Conservation (phyloP, 495 filamentous ascomycete species). For the Neurospora sp. region DNA sequence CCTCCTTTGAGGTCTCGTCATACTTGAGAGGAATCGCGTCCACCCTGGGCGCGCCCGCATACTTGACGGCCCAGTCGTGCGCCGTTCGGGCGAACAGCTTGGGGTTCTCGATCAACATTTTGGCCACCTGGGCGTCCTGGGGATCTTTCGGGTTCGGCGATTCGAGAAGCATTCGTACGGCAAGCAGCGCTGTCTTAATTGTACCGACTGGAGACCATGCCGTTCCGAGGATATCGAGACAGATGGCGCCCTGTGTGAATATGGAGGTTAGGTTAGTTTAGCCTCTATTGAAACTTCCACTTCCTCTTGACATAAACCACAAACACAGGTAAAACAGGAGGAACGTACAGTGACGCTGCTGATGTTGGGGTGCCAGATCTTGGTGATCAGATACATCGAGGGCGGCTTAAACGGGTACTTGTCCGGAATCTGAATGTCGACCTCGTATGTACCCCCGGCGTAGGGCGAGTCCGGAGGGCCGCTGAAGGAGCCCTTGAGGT, state of each 20-base stretch:
- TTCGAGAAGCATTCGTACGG: slow-evolving; percentile 84
- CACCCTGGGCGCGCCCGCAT: slow-evolving; percentile 66
- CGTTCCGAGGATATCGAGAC: slow-evolving; percentile 81
- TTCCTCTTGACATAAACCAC: not conserved
- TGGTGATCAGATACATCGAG: slow-evolving; percentile 86
- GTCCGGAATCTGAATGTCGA: slow-evolving; percentile 78
- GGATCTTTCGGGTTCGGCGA: slow-evolving; percentile 94
- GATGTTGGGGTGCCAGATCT: slow-evolving; percentile 97
- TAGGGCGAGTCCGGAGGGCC: slow-evolving; percentile 93
- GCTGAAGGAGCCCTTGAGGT: slow-evolving; percentile 72
- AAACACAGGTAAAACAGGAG: not conserved
- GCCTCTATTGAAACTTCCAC: not conserved
- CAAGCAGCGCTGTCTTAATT: slow-evolving; percentile 89
- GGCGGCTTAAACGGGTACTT: slow-evolving; percentile 94
- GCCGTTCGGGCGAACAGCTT: slow-evolving; percentile 74
- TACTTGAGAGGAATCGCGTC: slow-evolving; percentile 10
- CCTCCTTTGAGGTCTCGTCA: slow-evolving; percentile 1
- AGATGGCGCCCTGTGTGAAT: slow-evolving; percentile 80
- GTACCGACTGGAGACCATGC: slow-evolving; percentile 95
- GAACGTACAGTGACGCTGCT: slow-evolving; percentile 80
- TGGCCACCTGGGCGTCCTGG: slow-evolving; percentile 91
- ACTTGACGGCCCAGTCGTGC: slow-evolving; percentile 77
- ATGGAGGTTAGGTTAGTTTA: not conserved
- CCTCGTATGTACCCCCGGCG: slow-evolving; percentile 71
- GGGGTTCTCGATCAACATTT: slow-evolving; percentile 73